Evolutionary conservation across 2,329 filamentous ascomycete genomes (phyloP).

Genomic region (Mollisiaceae sp.): DNA sequence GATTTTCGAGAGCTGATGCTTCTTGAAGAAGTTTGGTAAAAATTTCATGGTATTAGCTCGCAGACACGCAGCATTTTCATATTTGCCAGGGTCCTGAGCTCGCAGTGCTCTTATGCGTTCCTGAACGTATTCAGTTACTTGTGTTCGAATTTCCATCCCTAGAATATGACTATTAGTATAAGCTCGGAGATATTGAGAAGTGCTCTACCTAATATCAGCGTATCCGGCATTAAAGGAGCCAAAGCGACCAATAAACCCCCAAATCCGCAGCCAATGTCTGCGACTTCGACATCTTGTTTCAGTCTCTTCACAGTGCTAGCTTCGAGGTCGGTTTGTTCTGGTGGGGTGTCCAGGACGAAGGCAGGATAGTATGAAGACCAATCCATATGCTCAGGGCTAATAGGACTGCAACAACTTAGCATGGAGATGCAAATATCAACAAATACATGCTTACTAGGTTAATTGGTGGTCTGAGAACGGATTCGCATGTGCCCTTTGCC

Average conservation of each 20-base stretch:
- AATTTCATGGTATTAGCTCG: slow-evolving; percentile 99
- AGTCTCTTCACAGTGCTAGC: slow-evolving; percentile 43
- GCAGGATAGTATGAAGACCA: slow-evolving; percentile 86
- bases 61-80: slow-evolving; percentile 87
- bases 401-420: slow-evolving; percentile 62
- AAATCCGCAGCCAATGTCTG: slow-evolving; percentile 97
- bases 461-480: slow-evolving; percentile 94
- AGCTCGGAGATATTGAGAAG: background rate
- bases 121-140: slow-evolving; percentile 89
- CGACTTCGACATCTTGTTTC: slow-evolving; percentile 80
- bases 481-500: slow-evolving; percentile 96
- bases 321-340: slow-evolving; percentile 35
- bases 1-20: slow-evolving; percentile 81
- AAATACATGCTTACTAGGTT: slow-evolving; percentile 69
- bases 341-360: slow-evolving; percentile 55
- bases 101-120: slow-evolving; percentile 85
- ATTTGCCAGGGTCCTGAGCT: slow-evolving; percentile 63
- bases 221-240: slow-evolving; percentile 79
- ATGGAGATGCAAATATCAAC: slow-evolving; percentile 27
- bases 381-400: slow-evolving; percentile 82
- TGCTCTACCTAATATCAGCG: slow-evolving; percentile 75
- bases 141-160: slow-evolving; percentile 91
- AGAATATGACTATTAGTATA: slow-evolving; percentile 23
- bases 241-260: slow-evolving; percentile 89
- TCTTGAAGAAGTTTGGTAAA: slow-evolving; percentile 93